phyloP scores from a whole-genome alignment of 331 rosid genomes.

The Malus hybrid region DNA sequence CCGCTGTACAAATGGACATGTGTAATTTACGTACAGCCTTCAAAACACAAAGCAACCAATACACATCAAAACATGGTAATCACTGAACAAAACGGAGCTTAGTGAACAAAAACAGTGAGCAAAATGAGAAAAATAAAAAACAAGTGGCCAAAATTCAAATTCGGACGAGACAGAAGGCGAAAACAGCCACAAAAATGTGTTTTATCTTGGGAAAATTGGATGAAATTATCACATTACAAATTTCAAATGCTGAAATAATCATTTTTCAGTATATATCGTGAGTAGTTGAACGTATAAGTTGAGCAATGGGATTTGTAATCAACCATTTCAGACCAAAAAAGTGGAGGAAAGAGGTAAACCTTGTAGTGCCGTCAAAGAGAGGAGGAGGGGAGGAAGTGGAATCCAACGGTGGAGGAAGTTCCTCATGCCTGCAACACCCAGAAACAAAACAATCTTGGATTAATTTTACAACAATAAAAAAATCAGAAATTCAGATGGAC shows the following conservation, averaged over 20 bases:
- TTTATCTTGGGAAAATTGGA: background rate
- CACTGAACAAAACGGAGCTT: too few species aligned
- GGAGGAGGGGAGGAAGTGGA: slow-evolving; percentile 61
- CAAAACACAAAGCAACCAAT: background rate
- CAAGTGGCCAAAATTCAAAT: background rate
- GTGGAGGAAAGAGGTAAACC: slow-evolving; percentile 26
- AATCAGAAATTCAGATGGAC: background rate
- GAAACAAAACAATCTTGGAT: background rate
- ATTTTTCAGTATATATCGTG: background rate
- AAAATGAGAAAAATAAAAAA: too few species aligned
- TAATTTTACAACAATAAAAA: too few species aligned
- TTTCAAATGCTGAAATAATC: background rate
- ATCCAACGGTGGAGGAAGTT: slow-evolving; percentile 40
- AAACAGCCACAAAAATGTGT: background rate
- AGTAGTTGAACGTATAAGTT: too few species aligned
- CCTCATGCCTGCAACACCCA: slow-evolving; percentile 20
- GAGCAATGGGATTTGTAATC: too few species aligned
- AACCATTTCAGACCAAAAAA: background rate
- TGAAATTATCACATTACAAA: background rate
- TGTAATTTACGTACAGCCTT: slow-evolving; percentile 12
- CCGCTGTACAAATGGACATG: slow-evolving; percentile 23
- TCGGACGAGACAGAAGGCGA: background rate
- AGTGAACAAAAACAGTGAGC: too few species aligned
- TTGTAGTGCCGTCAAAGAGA: slow-evolving; percentile 80
- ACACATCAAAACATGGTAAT: background rate